Conservation (phyloP, 2,329 filamentous ascomycete genomes). For the Hymenoscyphus fructigenus region DNA sequence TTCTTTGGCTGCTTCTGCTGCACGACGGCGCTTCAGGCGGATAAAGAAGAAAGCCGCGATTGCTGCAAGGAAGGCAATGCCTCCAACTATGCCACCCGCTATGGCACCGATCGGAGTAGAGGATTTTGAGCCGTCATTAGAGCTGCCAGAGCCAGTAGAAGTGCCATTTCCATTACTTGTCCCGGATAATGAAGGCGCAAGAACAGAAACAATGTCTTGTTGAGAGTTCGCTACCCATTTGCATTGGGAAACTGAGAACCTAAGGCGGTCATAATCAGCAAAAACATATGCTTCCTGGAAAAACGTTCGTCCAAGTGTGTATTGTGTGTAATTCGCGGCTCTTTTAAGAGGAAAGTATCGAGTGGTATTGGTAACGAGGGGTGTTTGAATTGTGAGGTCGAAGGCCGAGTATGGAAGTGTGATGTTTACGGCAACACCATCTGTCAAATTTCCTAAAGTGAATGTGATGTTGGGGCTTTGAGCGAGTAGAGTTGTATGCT, state of each 20-base stretch:
- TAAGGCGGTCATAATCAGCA: slow-evolving; percentile 41
- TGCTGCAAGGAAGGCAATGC: not conserved
- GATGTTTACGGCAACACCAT: slow-evolving; percentile 33
- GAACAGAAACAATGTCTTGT: not conserved
- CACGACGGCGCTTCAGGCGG: slow-evolving; percentile 1
- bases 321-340: slow-evolving; percentile 37
- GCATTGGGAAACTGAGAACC: slow-evolving; percentile 42
- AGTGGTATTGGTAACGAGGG: slow-evolving; percentile 27
- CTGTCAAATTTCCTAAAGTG: slow-evolving; percentile 32
- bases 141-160: not conserved
- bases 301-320: slow-evolving; percentile 40
- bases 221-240: slow-evolving; percentile 28
- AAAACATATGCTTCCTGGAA: slow-evolving; percentile 38
- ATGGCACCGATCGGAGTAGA: slow-evolving; percentile 7
- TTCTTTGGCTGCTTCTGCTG: slow-evolving; percentile 5
- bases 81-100: slow-evolving; percentile 10
- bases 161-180: not conserved
- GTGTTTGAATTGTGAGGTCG: slow-evolving; percentile 38
- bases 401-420: slow-evolving; percentile 40
- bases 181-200: not conserved
- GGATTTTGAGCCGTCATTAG: not conserved
- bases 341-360: slow-evolving; percentile 40
- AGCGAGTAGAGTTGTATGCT: slow-evolving; percentile 26
- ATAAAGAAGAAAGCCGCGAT: slow-evolving; percentile 1
- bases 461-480: slow-evolving; percentile 39